These are phyloP conservation scores for Viola pubescens DNA, from an alignment of 441 rosid species.

Conservation along the genomic window DNA sequence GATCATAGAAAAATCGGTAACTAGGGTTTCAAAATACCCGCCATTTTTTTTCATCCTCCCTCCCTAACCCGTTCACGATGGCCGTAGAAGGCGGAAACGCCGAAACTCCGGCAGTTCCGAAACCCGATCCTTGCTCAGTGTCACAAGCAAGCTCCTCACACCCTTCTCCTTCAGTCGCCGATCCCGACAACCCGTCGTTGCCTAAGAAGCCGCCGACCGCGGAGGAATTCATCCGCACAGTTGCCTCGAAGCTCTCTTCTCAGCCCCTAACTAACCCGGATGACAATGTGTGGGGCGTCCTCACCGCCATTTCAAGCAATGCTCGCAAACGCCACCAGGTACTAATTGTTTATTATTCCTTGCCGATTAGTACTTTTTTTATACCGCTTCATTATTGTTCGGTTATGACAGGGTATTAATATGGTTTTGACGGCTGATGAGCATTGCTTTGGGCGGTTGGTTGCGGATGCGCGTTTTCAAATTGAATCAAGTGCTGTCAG, in stretches of 20 bases:
- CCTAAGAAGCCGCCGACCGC: slow-evolving; percentile 37
- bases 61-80: slow-evolving; percentile 22
- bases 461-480: slow-evolving; percentile 48
- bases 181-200: slow-evolving; percentile 20
- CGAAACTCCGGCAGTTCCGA: slow-evolving; percentile 19
- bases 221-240: slow-evolving; percentile 43
- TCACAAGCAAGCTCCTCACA: slow-evolving; percentile 30
- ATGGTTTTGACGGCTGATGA: slow-evolving; percentile 61
- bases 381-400: neutral
- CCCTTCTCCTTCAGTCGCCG: slow-evolving; percentile 18
- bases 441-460: slow-evolving; percentile 70
- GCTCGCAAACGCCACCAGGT: slow-evolving; percentile 88
- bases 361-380: neutral
- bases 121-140: slow-evolving; percentile 20
- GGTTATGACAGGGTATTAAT: slow-evolving; percentile 54
- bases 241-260: slow-evolving; percentile 53
- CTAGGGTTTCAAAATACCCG: slow-evolving; percentile 50
- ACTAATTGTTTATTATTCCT: neutral
- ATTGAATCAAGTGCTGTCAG: slow-evolving; percentile 68
- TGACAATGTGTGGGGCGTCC: slow-evolving; percentile 80
- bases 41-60: slow-evolving; percentile 18
- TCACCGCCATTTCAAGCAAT: slow-evolving; percentile 70
- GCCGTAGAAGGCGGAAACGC: slow-evolving; percentile 32
- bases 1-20: neutral
- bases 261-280: slow-evolving; percentile 67